Conservation (phyloP, 768 basidiomycete genomes). For the Coprinopsis marcescibilis region DNA sequence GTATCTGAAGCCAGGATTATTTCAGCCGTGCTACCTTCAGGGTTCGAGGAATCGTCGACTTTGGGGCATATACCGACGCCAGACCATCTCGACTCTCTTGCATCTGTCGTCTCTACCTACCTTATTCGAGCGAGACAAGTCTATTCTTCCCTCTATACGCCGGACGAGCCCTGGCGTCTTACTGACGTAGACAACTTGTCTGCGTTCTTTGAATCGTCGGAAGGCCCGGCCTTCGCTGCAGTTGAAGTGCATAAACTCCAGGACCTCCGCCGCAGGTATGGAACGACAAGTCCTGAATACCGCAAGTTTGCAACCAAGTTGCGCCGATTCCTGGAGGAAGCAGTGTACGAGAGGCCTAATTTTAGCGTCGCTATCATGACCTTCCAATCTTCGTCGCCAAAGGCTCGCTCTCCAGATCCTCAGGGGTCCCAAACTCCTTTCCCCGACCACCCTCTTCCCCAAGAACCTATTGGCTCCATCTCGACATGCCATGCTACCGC, state of each 20-base stretch:
- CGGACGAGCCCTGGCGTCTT: conserved; percentile 24
- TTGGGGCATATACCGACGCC: conserved; percentile 39
- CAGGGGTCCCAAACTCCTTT: conserved; percentile 42
- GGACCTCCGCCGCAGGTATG: conserved; percentile 41
- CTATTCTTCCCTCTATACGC: conserved; percentile 49
- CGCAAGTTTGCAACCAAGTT: conserved; percentile 36
- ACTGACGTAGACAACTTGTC: conserved; percentile 33
- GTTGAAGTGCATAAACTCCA: conserved; percentile 50
- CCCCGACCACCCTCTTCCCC: conserved; percentile 34
- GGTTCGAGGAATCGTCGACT: conserved; percentile 30
- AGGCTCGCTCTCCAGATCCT: conserved; percentile 34
- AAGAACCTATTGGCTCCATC: conserved; percentile 51
- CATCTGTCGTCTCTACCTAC: conserved; percentile 52
- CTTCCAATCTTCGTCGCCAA: conserved; percentile 23
- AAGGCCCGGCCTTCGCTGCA: conserved; percentile 53
- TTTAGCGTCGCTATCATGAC: conserved; percentile 51
- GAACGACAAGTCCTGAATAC: conserved; percentile 52
- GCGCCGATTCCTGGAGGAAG: conserved; percentile 41
- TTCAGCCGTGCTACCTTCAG: conserved; percentile 50
- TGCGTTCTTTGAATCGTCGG: conserved; percentile 48
- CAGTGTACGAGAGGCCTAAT: conserved; percentile 27
- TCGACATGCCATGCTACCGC: conserved; percentile 57
- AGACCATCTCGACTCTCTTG: conserved; percentile 32
- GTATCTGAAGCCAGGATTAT: conserved; percentile 8
- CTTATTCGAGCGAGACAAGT: conserved; percentile 50